These are phyloP conservation scores for Yueomyces sp. DNA, from an alignment of 805 yeast species.

Conservation along the genomic window DNA sequence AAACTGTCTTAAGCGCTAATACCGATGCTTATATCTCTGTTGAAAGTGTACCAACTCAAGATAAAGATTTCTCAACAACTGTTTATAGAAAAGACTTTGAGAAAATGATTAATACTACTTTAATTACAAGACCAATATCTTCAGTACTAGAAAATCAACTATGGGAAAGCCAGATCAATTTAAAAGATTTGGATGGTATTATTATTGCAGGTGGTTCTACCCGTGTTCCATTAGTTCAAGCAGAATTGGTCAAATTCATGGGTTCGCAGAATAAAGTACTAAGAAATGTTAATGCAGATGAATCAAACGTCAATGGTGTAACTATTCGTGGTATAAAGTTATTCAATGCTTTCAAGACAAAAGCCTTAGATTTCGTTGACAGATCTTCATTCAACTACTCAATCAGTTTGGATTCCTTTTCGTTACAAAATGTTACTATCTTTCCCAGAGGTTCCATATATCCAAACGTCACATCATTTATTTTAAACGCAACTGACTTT, in stretches of 20 bases:
- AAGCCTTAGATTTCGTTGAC: conserved; percentile 43
- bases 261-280: conserved; percentile 47
- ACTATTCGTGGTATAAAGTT: conserved; percentile 71
- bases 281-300: conserved; percentile 89
- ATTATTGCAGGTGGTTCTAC: conserved; percentile 84
- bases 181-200: conserved; percentile 43
- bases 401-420: conserved; percentile 20
- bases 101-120: conserved; percentile 15
- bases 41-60: conserved; percentile 60
- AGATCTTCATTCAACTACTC: conserved; percentile 38
- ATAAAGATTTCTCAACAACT: conserved; percentile 45
- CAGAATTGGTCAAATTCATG: conserved; percentile 36
- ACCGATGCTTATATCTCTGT: conserved; percentile 61
- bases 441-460: conserved; percentile 36
- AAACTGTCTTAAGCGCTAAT: conserved; percentile 78
- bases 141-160: conserved; percentile 24
- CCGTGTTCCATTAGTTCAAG: conserved; percentile 79
- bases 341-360: conserved; percentile 53
- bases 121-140: conserved; percentile 18
- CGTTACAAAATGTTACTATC: conserved; percentile 20
- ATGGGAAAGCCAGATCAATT: conserved; percentile 23
- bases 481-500: conserved; percentile 24
- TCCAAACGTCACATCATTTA: conserved; percentile 16
- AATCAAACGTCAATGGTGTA: conserved; percentile 82
- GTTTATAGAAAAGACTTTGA: conserved; percentile 81